Base-by-base conservation (phyloP, 2,329 filamentous ascomycete genomes). In the Aspergillus brunneoviolaceus region DNA sequence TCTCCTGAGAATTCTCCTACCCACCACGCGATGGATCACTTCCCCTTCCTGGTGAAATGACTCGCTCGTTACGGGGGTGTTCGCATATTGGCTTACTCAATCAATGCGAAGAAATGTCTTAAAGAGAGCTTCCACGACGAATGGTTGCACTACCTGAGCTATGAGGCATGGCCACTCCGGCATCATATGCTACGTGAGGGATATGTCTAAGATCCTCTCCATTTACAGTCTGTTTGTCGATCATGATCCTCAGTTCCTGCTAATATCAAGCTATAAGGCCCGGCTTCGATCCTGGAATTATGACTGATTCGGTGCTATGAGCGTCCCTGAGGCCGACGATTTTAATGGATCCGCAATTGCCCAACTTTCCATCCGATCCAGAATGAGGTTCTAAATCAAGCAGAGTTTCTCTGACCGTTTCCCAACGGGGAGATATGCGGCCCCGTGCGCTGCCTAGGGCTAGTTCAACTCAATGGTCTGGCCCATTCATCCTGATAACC, bases 251-350 rank as follows among this genome's bases (percentile, higher is more conserved):
- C 60, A 59, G 53, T 35, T 49, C 42, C 48, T 45, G 39, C 39
- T 45, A 19, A 45, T 49, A 47, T 53, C 62, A 60, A 61, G 62
- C 62, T 66, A 65, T 63, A 55, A 55, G 49, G 42, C 55, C 51
- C 60, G 62, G 62, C 55, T 54, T 53, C 55, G 60, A 31, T 57
- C 60, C 64, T 60, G 60, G 60, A 50, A 60, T 53, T 63, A 63
- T 63, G 61, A 59, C 33, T 35, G 27, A 35, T 10, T 35, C 14
- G 10, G 11, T 35, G 16, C 59, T 57, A 48, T 39, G 62, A 53
- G 54, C 47, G 33, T 35, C 14, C 33, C 33, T 16, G 12, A 16
- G 11, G 33, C 12, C 4, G 33, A 35, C 19, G n/a, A 27, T 33
- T 14, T 31, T 23, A 47, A 65, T 59, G 59, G 60, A 33, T 56